Base-by-base conservation (phyloP, 768 basidiomycete species). In the Kwoniella heveanensis region DNA sequence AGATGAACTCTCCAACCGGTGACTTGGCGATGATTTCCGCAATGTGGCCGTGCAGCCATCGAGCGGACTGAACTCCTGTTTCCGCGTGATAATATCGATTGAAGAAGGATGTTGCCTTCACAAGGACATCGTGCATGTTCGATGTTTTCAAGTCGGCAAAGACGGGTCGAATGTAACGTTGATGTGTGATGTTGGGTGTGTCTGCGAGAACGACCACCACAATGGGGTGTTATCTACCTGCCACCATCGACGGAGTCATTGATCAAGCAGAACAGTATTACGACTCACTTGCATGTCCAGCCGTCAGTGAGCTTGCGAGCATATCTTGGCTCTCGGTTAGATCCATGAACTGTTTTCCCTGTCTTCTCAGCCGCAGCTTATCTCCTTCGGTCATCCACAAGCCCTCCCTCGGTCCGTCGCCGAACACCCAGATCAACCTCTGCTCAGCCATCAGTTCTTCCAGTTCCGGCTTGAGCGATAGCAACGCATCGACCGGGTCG, bases 381-480 rank as follows among this genome's bases (percentile, higher is more conserved):
- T 73, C 72, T 1, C 69, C 69, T 36, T 73, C 72, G 5, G 64
- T 66, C 57, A 69, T 54, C 72, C 72, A 73, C 13, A 46, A 27
- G 5, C 32, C 54, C 36, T 65, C 60, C 17, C n/a, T 19, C 27
- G 53, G 44, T 5, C 44, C 60, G 12, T 57, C 10, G 4, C 54
- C 68, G n/a, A 55, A 52, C 21, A 69, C 48, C 57, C 58, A 25
- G 10, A 72, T 21, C 49, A 69, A 51, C 9, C 71, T 30, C 26
- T 48, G 39, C 54, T 72, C 65, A 6, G 50, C 51, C 54, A 72
- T 61, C 46, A 57, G 27, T 15, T 22, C 57, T 17, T 30, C 50
- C 19, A 60, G 24, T 24, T 64, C 70, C 10, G 70, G 60, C 15
- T 57, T 51, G 15, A 67, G 21, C 8, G 50, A 29, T 9, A 66